Conservation (phyloP, 805 yeast species). For the Wickerhamomyces alni region DNA sequence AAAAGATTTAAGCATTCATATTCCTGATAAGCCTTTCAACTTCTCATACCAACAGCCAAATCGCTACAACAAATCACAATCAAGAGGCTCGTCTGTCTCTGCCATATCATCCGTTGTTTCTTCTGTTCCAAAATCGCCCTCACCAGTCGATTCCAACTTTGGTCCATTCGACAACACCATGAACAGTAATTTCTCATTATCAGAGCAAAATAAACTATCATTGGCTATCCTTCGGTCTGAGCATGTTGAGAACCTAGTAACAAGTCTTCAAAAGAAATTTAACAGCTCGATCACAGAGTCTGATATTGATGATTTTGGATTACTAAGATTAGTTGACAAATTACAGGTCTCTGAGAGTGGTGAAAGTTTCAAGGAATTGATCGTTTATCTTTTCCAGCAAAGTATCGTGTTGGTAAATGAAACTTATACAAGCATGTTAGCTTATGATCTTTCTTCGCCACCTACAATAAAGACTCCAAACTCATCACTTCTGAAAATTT, state of each 20-base stretch:
- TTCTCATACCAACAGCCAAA: constrained; percentile 1
- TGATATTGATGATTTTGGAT: constrained; percentile 28
- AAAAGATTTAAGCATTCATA: constrained; percentile 20
- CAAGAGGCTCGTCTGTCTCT: constrained; percentile 24
- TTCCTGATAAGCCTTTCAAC: constrained; percentile 9
- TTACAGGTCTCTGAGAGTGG: constrained; percentile 26
- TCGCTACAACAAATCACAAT: constrained; percentile 16
- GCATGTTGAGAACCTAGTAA: constrained; percentile 9
- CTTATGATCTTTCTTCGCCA: constrained; percentile 2
- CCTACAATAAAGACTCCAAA: constrained; percentile 17
- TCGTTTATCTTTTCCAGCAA: constrained; percentile 30
- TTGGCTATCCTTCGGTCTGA: constrained; percentile 17
- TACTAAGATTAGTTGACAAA: constrained; percentile 30
- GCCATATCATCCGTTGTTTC: constrained; percentile 24
- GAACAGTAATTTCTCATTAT: constrained; percentile 2
- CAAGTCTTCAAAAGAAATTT: constrained; percentile 10
- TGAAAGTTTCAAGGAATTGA: constrained; percentile 18
- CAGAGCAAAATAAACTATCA: constrained; percentile 5
- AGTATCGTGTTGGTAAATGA: constrained; percentile 11
- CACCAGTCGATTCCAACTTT: constrained; percentile 10
- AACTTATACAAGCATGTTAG: constrained; percentile 6
- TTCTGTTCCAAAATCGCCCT: constrained; percentile 22
- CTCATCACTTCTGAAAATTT: constrained; percentile 14
- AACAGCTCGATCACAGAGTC: constrained; percentile 16
- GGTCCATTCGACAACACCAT: neutral